Conservation (phyloP, 2,329 filamentous ascomycete genomes). For the Aspergillus spinulosporus region DNA sequence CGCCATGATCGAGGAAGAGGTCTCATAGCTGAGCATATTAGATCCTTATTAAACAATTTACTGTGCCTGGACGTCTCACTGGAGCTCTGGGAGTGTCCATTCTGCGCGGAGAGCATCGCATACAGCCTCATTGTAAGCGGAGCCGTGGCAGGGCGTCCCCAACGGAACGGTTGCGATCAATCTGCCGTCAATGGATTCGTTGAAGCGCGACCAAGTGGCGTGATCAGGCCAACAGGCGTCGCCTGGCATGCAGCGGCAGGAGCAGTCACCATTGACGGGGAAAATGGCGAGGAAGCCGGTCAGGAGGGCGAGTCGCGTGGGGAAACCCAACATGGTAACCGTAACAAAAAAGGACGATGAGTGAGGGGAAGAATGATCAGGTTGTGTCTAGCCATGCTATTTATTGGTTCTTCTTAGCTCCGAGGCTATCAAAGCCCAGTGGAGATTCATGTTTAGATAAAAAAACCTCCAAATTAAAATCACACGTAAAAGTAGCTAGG, state of each 20-base stretch:
- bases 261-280: not conserved
- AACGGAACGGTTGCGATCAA: slow-evolving; percentile 57
- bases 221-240: slow-evolving; percentile 57
- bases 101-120: slow-evolving; percentile 45
- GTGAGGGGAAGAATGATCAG: too few relatives aligned
- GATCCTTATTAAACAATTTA: not conserved
- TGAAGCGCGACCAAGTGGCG: slow-evolving; percentile 52
- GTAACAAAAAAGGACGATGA: not conserved
- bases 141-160: slow-evolving; percentile 55
- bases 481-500: too few relatives aligned
- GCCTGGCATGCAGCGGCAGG: slow-evolving; percentile 54
- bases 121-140: slow-evolving; percentile 45
- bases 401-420: too few relatives aligned
- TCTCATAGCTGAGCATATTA: slow-evolving; percentile 7
- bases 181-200: slow-evolving; percentile 52
- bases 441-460: too few relatives aligned
- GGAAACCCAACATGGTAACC: slow-evolving; percentile 4
- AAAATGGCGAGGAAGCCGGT: slow-evolving; percentile 4
- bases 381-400: too few relatives aligned
- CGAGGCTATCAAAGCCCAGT: too few relatives aligned
- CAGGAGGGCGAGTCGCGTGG: not conserved
- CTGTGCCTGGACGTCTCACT: slow-evolving; percentile 36
- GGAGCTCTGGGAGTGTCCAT: slow-evolving; percentile 50
- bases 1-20: slow-evolving; percentile 18
- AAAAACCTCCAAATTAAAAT: too few relatives aligned